These are phyloP conservation scores for Globisporangium carolinianum DNA, from an alignment of 352 stramenopile species.

Conservation along the genomic window DNA sequence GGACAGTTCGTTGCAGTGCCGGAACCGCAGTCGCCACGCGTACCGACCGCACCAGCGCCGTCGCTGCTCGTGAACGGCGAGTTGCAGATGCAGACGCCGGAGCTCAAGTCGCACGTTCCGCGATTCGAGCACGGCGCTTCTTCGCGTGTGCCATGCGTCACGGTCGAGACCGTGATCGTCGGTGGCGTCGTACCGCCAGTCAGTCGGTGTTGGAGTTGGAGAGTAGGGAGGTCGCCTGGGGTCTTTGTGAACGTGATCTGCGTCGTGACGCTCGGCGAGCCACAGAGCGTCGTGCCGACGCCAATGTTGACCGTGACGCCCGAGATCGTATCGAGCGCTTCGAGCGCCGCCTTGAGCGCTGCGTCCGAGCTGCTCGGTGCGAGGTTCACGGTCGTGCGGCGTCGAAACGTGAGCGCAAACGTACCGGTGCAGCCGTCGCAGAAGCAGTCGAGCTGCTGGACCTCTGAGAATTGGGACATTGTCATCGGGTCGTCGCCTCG, in stretches of 20 bases:
- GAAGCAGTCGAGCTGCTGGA: slow-evolving; percentile 44
- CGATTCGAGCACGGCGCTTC: slow-evolving; percentile 82
- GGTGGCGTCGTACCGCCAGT: slow-evolving; percentile 12
- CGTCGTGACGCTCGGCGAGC: slow-evolving; percentile 25
- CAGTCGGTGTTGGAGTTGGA: slow-evolving; percentile 45
- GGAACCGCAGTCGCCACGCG: slow-evolving; percentile 43
- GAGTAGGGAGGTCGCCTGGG: slow-evolving; percentile 37
- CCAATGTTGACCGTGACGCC: slow-evolving; percentile 29
- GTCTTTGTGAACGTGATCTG: slow-evolving; percentile 73
- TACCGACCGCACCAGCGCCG: slow-evolving; percentile 28
- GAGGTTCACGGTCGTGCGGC: slow-evolving; percentile 52
- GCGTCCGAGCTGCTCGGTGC: slow-evolving; percentile 22
- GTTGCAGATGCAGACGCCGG: slow-evolving; percentile 65
- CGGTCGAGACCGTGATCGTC: slow-evolving; percentile 11
- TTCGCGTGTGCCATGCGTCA: slow-evolving; percentile 37
- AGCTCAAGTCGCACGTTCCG: slow-evolving; percentile 48
- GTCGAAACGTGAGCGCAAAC: slow-evolving; percentile 61
- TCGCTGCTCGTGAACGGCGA: slow-evolving; percentile 55
- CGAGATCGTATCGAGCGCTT: slow-evolving; percentile 50
- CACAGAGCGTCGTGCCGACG: slow-evolving; percentile 24
- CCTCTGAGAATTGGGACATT: slow-evolving; percentile 21
- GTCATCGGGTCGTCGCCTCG: slow-evolving; percentile 61
- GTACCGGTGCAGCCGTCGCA: slow-evolving; percentile 45
- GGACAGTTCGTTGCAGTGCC: slow-evolving; percentile 27
- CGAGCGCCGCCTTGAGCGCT: slow-evolving; percentile 39